A percentile compares a stretch with the other conserved stretches of the same genome.
phyloP scores from a whole-genome alignment of 257 asterid species.

The Buddleja alternifolia region DNA sequence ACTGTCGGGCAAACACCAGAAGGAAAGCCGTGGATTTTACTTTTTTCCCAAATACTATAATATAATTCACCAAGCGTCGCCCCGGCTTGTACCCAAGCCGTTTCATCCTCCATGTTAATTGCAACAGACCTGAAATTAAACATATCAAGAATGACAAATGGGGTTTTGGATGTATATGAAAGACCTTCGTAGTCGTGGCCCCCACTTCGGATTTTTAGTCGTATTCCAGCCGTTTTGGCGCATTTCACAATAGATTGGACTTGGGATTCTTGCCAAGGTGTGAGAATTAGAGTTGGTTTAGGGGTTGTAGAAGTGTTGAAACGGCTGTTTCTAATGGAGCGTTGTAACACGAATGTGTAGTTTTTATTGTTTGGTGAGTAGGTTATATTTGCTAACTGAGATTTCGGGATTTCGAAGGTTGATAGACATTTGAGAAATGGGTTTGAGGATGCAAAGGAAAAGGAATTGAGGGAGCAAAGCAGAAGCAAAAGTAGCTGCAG shows the following conservation, averaged over 20 bases:
- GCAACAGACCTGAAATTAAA: conserved; percentile 15
- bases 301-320: conserved; percentile 29
- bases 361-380: conserved; percentile 21
- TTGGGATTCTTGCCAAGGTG: conserved; percentile 31
- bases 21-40: conserved; percentile 34
- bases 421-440: conserved; percentile 21
- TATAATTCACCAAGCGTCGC: conserved; percentile 39
- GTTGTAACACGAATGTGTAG: conserved; percentile 17
- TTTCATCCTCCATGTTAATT: conserved; percentile 4
- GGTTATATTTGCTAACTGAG: neutral
- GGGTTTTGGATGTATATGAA: conserved; percentile 23
- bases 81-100: conserved; percentile 37
- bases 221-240: neutral
- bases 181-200: conserved; percentile 47
- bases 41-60: conserved; percentile 31
- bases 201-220: conserved; percentile 37
- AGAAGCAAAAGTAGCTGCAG: conserved; percentile 8
- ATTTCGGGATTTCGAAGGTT: neutral
- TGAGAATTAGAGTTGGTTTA: conserved; percentile 21
- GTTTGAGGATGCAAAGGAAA: neutral
- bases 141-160: conserved; percentile 34
- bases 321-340: conserved; percentile 32
- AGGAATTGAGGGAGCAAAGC: neutral
- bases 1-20: conserved; percentile 35
- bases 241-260: conserved; percentile 23